These are phyloP conservation scores for Mucor plumbeus DNA, from an alignment of 371 early-diverging fungal genomes.

Conservation along the genomic window DNA sequence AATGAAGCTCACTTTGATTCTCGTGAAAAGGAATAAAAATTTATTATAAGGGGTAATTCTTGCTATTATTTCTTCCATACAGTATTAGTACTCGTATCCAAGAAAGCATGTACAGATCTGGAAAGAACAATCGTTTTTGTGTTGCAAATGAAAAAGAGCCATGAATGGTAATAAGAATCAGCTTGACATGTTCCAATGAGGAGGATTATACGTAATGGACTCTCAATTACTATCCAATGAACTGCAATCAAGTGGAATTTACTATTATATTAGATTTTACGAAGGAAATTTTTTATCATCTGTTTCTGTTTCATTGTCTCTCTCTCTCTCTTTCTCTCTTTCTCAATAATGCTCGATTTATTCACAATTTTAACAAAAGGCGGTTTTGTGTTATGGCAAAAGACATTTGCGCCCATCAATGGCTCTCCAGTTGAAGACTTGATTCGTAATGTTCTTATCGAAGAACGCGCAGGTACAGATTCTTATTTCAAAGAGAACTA, in stretches of 20 bases:
- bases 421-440: slow-evolving; percentile 75
- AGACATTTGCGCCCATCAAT: slow-evolving; percentile 60
- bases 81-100: no score
- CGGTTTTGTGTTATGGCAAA: slow-evolving; percentile 84
- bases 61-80: no score
- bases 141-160: not conserved
- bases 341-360: slow-evolving; percentile 73
- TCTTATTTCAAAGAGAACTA: slow-evolving; percentile 68
- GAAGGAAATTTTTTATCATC: not conserved
- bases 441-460: slow-evolving; percentile 80
- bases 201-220: not conserved
- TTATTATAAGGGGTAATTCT: no score
- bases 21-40: no score
- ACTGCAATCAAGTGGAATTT: not conserved
- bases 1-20: no score
- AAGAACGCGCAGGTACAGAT: slow-evolving; percentile 72
- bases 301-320: no score
- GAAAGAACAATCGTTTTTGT: not conserved
- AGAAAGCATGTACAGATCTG: no score
- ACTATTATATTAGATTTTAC: not conserved
- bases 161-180: not conserved
- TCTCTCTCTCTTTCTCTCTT: not conserved
- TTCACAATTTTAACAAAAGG: slow-evolving; percentile 81
- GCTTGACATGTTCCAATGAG: slow-evolving; percentile 1
- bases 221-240: not conserved